phyloP scores from a whole-genome alignment of 768 basidiomycete species.

The Auricularia auricula-judae region DNA sequence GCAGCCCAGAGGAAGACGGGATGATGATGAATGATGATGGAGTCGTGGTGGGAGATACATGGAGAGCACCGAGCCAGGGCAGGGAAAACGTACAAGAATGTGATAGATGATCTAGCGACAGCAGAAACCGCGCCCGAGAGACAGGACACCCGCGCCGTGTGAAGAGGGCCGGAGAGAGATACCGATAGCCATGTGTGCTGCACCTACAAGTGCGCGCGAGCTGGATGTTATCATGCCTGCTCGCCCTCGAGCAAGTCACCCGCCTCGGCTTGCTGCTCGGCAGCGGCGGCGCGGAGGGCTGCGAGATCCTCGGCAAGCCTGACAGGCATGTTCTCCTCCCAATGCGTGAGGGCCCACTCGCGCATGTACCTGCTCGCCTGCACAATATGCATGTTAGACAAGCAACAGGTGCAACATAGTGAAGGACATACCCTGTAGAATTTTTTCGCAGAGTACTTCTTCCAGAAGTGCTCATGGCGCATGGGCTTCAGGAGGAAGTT shows the following conservation, averaged over 20 bases:
- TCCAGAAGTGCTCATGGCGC: constrained; percentile 67
- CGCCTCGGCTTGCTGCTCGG: neutral
- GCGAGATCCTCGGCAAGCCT: neutral
- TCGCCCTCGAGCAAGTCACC: neutral
- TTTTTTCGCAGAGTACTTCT: constrained; percentile 80
- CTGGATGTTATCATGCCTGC: too few species aligned
- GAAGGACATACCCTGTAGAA: constrained; percentile 59
- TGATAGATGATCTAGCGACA: too few species aligned
- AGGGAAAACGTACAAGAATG: too few species aligned
- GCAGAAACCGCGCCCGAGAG: too few species aligned
- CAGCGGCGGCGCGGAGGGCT: neutral
- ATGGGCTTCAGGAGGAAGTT: constrained; percentile 72
- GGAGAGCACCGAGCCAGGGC: too few species aligned
- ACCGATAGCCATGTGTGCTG: too few species aligned
- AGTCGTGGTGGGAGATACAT: too few species aligned
- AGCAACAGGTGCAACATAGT: neutral
- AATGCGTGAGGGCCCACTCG: constrained; percentile 26
- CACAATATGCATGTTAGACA: neutral
- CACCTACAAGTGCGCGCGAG: too few species aligned
- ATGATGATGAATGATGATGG: too few species aligned
- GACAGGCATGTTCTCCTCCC: neutral
- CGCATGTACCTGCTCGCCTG: constrained; percentile 17
- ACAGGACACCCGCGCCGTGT: too few species aligned
- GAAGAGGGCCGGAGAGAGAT: too few species aligned
- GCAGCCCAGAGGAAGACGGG: too few species aligned